A percentile compares a stretch with the other conserved stretches of the same genome.
Evolutionary conservation across 768 basidiomycete species (phyloP).

Genomic region (Amanita rubescens): DNA sequence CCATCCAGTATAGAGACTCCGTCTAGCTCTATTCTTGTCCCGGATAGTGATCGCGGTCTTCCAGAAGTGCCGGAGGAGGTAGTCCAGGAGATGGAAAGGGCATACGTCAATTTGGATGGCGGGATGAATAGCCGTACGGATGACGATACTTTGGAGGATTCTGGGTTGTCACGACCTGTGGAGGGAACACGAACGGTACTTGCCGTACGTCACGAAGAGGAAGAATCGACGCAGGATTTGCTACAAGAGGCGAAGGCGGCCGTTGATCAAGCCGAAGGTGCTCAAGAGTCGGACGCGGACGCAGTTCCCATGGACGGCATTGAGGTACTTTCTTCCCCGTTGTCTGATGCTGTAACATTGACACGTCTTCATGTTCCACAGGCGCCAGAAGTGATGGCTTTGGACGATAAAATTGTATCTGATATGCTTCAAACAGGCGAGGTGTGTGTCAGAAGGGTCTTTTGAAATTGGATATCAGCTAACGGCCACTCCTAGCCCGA

Average conservation of each 20-base stretch:
- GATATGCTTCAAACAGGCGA: neutral
- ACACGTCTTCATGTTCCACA: neutral
- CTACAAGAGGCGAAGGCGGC: slow-evolving; percentile 23
- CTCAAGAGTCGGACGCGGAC: neutral
- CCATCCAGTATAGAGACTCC: neutral
- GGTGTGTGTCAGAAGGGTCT: neutral
- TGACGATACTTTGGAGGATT: slow-evolving; percentile 4
- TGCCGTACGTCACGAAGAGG: slow-evolving; percentile 40
- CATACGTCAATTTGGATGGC: slow-evolving; percentile 15
- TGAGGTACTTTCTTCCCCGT: neutral
- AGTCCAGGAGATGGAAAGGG: slow-evolving; percentile 16
- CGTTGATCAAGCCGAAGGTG: neutral
- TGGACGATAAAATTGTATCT: neutral
- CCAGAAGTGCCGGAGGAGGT: slow-evolving; percentile 2
- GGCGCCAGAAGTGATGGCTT: neutral
- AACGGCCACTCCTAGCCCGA: too few relatives aligned
- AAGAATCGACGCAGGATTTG: slow-evolving; percentile 54
- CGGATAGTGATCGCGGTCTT: neutral
- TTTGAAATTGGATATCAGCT: neutral
- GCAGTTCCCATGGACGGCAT: neutral
- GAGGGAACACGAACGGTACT: slow-evolving; percentile 1
- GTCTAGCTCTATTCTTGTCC: neutral
- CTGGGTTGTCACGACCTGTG: neutral
- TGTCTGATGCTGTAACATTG: neutral
- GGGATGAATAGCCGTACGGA: slow-evolving; percentile 10